Conservation (phyloP, 129 eudicot species). For the Mikania micrantha region DNA sequence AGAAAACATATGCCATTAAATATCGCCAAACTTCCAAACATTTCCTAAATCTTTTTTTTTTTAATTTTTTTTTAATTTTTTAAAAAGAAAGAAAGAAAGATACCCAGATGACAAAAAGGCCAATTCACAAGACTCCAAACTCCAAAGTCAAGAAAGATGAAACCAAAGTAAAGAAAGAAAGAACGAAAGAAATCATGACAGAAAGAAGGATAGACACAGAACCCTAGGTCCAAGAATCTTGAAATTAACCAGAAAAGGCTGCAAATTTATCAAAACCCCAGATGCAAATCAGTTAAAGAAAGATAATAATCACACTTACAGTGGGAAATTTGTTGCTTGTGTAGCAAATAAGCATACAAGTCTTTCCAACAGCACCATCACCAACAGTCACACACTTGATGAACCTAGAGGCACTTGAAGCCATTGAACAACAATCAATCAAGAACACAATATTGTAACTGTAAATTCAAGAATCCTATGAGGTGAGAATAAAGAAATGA, state of each 20-base stretch:
- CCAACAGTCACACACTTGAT: constrained; percentile 97
- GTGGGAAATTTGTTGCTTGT: constrained; percentile 95
- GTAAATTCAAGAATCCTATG: constrained; percentile 14
- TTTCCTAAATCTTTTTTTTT: constrained; percentile 15
- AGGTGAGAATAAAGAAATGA: constrained; percentile 20
- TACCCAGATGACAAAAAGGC: constrained; percentile 20
- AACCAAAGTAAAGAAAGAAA: constrained; percentile 26
- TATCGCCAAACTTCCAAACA: not conserved
- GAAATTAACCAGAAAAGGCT: constrained; percentile 24
- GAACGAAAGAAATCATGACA: constrained; percentile 20
- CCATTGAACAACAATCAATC: constrained; percentile 45
- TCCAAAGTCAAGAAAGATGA: constrained; percentile 38
- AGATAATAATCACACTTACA: constrained; percentile 32
- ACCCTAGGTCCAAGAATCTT: constrained; percentile 19
- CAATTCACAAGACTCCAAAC: constrained; percentile 34
- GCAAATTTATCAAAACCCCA: constrained; percentile 27
- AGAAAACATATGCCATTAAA: constrained; percentile 11
- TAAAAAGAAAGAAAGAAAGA: constrained; percentile 10
- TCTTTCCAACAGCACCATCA: constrained; percentile 96
- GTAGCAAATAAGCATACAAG: constrained; percentile 95
- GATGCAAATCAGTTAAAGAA: constrained; percentile 31
- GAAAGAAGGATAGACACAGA: constrained; percentile 3
- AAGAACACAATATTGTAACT: constrained; percentile 18
- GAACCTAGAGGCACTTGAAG: constrained; percentile 79
- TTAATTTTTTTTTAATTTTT: no score